A percentile compares a stretch with the other conserved stretches of the same genome.
These are phyloP conservation scores for Candida mesenterica DNA, from an alignment of 1,139 yeast genomes.

Conservation along the genomic window DNA sequence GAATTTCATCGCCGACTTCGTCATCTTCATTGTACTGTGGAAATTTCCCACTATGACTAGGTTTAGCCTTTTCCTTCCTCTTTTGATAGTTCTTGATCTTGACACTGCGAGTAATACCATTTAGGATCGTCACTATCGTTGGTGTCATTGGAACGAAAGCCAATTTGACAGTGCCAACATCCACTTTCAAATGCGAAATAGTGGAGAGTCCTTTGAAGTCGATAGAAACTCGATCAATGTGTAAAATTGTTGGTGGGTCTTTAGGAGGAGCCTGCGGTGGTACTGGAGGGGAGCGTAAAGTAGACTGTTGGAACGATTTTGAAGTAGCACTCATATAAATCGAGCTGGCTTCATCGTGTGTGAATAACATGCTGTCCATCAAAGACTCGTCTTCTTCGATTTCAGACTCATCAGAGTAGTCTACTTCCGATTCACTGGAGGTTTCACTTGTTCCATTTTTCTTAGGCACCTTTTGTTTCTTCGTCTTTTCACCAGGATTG, in stretches of 20 bases:
- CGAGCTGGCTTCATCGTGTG: constrained; percentile 69
- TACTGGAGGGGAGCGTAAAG: not conserved
- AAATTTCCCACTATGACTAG: constrained; percentile 17
- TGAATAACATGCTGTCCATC: constrained; percentile 61
- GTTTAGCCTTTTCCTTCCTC: constrained; percentile 19
- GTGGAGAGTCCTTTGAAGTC: constrained; percentile 53
- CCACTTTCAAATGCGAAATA: constrained; percentile 46
- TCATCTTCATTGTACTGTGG: constrained; percentile 33
- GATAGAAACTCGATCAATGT: constrained; percentile 36
- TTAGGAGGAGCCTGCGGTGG: constrained; percentile 7
- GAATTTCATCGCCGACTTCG: constrained; percentile 11
- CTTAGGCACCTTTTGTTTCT: constrained; percentile 8
- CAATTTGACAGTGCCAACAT: constrained; percentile 44
- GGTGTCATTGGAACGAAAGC: constrained; percentile 42
- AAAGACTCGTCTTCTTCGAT: constrained; percentile 31
- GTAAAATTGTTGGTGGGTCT: constrained; percentile 21
- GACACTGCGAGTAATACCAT: constrained; percentile 32
- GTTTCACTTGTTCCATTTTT: not conserved
- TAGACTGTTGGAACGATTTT: constrained; percentile 27
- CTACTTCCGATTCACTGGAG: constrained; percentile 5
- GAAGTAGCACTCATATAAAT: constrained; percentile 83
- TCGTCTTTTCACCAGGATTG: constrained; percentile 26
- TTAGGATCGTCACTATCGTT: constrained; percentile 29
- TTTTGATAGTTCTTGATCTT: constrained; percentile 33
- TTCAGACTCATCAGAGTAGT: constrained; percentile 19